Evolutionary conservation across 108 stramenopile species (phyloP).

Genomic region (Fragilariopsis cylindrus): DNA sequence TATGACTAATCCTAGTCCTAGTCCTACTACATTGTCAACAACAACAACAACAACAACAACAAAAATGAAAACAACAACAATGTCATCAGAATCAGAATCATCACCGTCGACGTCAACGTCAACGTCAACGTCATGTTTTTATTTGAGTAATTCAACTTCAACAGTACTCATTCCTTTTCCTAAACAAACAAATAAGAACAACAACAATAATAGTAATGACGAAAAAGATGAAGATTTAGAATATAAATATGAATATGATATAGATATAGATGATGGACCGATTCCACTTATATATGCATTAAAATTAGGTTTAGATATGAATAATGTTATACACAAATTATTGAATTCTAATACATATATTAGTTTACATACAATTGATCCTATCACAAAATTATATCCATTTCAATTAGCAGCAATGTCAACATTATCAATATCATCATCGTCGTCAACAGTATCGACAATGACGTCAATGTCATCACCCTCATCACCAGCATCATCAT

Average conservation of each 20-base stretch:
- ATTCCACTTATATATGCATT: constrained; percentile 16
- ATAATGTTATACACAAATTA: constrained; percentile 17
- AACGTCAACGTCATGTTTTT: too few relatives aligned
- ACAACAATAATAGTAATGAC: neutral
- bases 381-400: constrained; percentile 20
- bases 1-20: too few relatives aligned
- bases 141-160: neutral
- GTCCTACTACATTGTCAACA: too few relatives aligned
- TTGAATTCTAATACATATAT: constrained; percentile 22
- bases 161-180: constrained; percentile 15
- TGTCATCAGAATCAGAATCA: too few relatives aligned
- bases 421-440: neutral
- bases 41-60: too few relatives aligned
- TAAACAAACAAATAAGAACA: neutral
- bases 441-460: neutral
- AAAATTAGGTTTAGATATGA: constrained; percentile 6
- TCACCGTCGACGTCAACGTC: too few relatives aligned
- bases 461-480: neutral
- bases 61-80: too few relatives aligned
- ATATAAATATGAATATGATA: neutral
- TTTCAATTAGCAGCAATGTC: constrained; percentile 4
- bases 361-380: constrained; percentile 26
- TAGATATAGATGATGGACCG: neutral
- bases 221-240: too few relatives aligned
- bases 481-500: neutral